phyloP scores from a whole-genome alignment of 2,329 filamentous ascomycete species.

The Aspergillus alliaceus region DNA sequence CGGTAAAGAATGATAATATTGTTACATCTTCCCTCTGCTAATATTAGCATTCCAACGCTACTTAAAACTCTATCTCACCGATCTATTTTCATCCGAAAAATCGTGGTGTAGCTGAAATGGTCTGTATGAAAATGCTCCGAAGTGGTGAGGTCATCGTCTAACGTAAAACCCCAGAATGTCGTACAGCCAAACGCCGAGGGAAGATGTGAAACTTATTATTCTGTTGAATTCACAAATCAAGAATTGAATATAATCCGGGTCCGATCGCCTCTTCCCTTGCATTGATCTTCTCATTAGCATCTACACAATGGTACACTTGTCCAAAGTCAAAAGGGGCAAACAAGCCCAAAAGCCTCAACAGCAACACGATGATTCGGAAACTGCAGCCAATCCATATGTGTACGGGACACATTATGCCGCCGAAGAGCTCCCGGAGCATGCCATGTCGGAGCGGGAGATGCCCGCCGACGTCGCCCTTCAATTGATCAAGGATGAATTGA shows the following conservation, averaged over 20 bases:
- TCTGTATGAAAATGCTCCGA: too few species aligned
- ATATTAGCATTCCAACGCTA: too few species aligned
- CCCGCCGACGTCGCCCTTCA: slow-evolving; percentile 70
- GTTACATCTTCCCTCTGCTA: too few species aligned
- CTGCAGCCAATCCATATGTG: slow-evolving; percentile 60
- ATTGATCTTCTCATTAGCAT: neutral
- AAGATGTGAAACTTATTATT: too few species aligned
- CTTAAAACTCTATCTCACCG: too few species aligned
- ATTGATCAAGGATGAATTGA: slow-evolving; percentile 62
- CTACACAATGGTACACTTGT: neutral
- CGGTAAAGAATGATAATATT: too few species aligned
- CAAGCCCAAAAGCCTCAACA: slow-evolving; percentile 29
- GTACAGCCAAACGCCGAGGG: neutral
- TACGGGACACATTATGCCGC: slow-evolving; percentile 85
- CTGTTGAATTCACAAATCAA: too few species aligned
- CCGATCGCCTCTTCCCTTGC: too few species aligned
- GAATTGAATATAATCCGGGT: too few species aligned
- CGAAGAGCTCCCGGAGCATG: slow-evolving; percentile 73
- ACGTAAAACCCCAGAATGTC: neutral
- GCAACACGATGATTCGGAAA: slow-evolving; percentile 12
- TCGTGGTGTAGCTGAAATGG: too few species aligned
- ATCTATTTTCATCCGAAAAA: too few species aligned
- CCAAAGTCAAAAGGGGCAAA: neutral
- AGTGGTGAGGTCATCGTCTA: neutral
- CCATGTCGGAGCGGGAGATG: slow-evolving; percentile 88